Base-by-base conservation (phyloP, 345 rosid species). In the Pistacia atlantica region DNA sequence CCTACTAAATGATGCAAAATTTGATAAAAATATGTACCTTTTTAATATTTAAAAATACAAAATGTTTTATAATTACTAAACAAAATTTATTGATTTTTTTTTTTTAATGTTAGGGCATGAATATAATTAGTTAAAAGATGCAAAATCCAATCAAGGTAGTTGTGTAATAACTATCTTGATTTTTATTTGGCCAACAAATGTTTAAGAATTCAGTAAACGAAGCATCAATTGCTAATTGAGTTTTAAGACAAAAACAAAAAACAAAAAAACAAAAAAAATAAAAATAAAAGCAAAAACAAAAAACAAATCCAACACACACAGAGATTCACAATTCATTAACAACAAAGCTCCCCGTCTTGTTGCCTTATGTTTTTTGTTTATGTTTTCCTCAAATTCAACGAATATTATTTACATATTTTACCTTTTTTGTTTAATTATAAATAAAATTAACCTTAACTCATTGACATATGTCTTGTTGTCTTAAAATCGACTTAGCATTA, bases 381-480 rank as follows among this genome's bases (percentile, higher is more conserved):
- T 8, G 17, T 18, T 16, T 16, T 38, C 17, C 22, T 8, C 12
- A 45, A 25, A 12, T 22, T 9, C 56, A 14, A 35, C n/a, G 54
- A 48, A 46, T 67, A 4, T 11, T 22, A 4, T 56, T 56, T 71
- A 38, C 28, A 12, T 12, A 52, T 54, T 4, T 54, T 2, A 18
- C 4, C 0, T 16, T 35, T 7, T 55, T 71, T 7, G 12, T 42
- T 37, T 57, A 71, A 57, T 57, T 28, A 31, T 28, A 62, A 62
- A 31, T 10, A 65, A 5, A 9, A 52, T 8, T 7, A 33, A 61
- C 46, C 46, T 49, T 67, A 56, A 25, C 28, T 37, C 11, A 4
- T 28, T 42, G 74, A 78, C 74, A 78, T 59, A 58, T 75, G 74
- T 71, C 71, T n/a, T 4, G 17, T n/a, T 4, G 17, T 28, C 3